Percentiles rank a stretch among this genome's conserved stretches.
phyloP scores from a whole-genome alignment of 257 asterid genomes.

The Ajuga chamaepitys region DNA sequence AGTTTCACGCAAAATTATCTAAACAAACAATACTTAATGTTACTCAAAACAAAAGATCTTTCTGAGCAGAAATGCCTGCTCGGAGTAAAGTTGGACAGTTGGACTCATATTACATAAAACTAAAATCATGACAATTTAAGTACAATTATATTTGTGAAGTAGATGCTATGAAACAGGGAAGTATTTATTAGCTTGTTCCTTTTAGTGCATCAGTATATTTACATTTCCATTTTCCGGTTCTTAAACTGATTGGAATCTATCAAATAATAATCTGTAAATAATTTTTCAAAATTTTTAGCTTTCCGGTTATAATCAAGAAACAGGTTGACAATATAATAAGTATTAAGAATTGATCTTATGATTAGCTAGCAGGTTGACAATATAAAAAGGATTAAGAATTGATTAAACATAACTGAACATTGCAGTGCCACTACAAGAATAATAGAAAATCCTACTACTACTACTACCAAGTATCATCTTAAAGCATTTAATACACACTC shows the following conservation, averaged over 20 bases:
- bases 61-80: background rate
- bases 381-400: background rate
- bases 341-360: background rate
- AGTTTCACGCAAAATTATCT: background rate
- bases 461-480: background rate
- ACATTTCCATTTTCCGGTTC: background rate
- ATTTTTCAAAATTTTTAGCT: background rate
- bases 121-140: background rate
- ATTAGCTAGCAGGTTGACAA: background rate
- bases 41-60: background rate
- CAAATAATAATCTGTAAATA: background rate
- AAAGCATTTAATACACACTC: background rate
- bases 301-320: background rate
- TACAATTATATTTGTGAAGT: background rate
- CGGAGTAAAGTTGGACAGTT: background rate
- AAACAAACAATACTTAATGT: too few species aligned
- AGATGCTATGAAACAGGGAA: background rate
- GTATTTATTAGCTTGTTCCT: background rate
- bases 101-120: background rate
- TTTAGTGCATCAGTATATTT: background rate
- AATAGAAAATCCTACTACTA: background rate
- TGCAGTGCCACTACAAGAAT: background rate
- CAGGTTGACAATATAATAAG: background rate
- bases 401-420: background rate
- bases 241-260: background rate